phyloP scores from a whole-genome alignment of 2,329 filamentous ascomycete genomes.

The Gnomoniopsis smithogilvyi region DNA sequence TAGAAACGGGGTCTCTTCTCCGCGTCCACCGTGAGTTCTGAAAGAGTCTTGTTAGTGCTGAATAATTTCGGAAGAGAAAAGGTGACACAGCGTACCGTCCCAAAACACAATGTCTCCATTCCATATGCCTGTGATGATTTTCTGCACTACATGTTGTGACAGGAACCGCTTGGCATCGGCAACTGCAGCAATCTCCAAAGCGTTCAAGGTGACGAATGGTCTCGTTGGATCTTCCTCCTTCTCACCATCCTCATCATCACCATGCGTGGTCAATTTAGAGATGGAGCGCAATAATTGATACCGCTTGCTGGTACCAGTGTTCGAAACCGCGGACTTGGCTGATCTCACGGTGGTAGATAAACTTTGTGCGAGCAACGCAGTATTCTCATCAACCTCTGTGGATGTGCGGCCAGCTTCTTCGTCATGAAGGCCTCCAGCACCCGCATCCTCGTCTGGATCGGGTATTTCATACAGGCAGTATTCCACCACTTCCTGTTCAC shows the following conservation, averaged over 20 bases:
- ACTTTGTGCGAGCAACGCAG: slow-evolving; percentile 41
- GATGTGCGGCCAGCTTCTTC: slow-evolving; percentile 34
- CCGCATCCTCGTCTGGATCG: slow-evolving; percentile 27
- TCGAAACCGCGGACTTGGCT: slow-evolving; percentile 26
- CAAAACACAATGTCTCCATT: slow-evolving; percentile 84
- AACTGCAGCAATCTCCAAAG: slow-evolving; percentile 80
- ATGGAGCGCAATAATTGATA: slow-evolving; percentile 51
- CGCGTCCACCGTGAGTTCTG: slow-evolving; percentile 64
- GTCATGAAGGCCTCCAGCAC: slow-evolving; percentile 26
- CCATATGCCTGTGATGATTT: slow-evolving; percentile 82
- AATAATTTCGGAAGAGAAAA: background rate
- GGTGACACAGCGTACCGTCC: slow-evolving; percentile 43
- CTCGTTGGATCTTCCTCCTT: slow-evolving; percentile 61
- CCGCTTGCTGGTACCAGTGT: slow-evolving; percentile 41
- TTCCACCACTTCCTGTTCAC: slow-evolving; percentile 70
- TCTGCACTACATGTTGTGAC: slow-evolving; percentile 75
- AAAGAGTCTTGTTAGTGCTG: background rate
- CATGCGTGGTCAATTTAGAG: slow-evolving; percentile 50
- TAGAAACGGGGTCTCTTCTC: slow-evolving; percentile 76
- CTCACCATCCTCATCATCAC: slow-evolving; percentile 39
- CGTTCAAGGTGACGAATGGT: slow-evolving; percentile 76
- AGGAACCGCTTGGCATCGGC: slow-evolving; percentile 82
- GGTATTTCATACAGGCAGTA: slow-evolving; percentile 73
- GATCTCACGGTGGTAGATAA: slow-evolving; percentile 21
- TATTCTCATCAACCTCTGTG: slow-evolving; percentile 36